Conservation (phyloP, 2,329 filamentous ascomycete species). For the Myriosclerotinia duriaeana region DNA sequence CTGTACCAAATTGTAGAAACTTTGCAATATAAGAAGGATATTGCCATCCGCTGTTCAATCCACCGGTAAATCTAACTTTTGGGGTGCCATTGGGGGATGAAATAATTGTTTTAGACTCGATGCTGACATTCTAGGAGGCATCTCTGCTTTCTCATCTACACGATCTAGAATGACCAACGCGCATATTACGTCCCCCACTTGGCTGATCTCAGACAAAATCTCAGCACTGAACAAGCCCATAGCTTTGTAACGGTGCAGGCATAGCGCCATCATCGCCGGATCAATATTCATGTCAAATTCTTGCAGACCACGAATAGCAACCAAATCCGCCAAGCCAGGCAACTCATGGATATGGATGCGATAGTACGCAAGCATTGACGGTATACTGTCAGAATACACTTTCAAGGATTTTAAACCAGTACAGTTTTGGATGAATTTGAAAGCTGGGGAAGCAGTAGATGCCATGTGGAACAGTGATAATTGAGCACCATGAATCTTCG, state of each 20-base stretch:
- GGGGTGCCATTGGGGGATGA: neutral
- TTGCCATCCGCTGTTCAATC: too few relatives aligned
- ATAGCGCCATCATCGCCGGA: neutral
- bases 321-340: neutral
- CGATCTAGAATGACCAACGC: neutral
- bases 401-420: neutral
- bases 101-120: neutral
- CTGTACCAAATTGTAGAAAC: too few relatives aligned
- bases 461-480: too few relatives aligned
- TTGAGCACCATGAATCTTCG: too few relatives aligned
- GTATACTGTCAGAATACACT: neutral
- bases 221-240: neutral
- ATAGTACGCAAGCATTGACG: neutral
- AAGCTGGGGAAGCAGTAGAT: too few relatives aligned
- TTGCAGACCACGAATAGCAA: neutral
- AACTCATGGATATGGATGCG: neutral
- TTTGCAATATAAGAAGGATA: too few relatives aligned
- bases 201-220: neutral
- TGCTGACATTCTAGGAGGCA: neutral
- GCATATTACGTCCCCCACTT: neutral
- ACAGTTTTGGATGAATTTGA: too few relatives aligned
- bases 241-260: neutral
- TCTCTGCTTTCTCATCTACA: neutral
- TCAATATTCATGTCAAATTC: neutral
- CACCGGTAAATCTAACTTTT: neutral